These are phyloP conservation scores for Globisporangium rhizosaccharum DNA, from an alignment of 352 stramenopile genomes.

Conservation along the genomic window DNA sequence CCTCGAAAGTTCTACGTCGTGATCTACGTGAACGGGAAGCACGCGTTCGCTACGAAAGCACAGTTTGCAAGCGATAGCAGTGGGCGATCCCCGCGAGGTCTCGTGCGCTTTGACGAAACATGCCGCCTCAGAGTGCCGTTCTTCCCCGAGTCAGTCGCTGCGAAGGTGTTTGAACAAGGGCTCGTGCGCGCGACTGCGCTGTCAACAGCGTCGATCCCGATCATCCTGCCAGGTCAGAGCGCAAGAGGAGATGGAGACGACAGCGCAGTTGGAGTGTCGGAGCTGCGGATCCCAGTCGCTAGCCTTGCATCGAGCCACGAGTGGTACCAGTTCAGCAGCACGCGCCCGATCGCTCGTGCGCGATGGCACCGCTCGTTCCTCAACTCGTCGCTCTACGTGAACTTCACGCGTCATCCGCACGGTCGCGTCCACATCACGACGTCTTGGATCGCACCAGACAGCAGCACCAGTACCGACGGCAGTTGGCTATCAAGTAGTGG, in stretches of 20 bases:
- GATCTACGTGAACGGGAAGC: conserved; percentile 37
- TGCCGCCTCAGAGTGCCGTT: conserved; percentile 40
- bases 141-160: conserved; percentile 42
- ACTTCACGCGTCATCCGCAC: conserved; percentile 33
- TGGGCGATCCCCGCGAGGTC: conserved; percentile 10
- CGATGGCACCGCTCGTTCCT: conserved; percentile 58
- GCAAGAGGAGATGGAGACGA: not conserved
- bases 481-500: not conserved
- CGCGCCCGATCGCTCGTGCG: conserved; percentile 25
- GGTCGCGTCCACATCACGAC: conserved; percentile 40
- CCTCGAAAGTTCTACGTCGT: conserved; percentile 26
- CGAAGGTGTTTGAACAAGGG: conserved; percentile 45
- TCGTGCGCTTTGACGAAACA: conserved; percentile 40
- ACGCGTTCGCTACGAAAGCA: conserved; percentile 26
- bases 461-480: not conserved
- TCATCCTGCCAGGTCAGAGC: conserved; percentile 44
- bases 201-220: conserved; percentile 41
- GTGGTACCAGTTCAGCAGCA: conserved; percentile 76
- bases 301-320: conserved; percentile 49
- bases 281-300: conserved; percentile 20
- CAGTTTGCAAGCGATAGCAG: not conserved
- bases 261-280: not conserved
- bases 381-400: conserved; percentile 38
- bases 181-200: conserved; percentile 29
- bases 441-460: conserved; percentile 28